Base-by-base conservation (phyloP, 306 rosid genomes). In the Amphicarpaea edgeworthii region DNA sequence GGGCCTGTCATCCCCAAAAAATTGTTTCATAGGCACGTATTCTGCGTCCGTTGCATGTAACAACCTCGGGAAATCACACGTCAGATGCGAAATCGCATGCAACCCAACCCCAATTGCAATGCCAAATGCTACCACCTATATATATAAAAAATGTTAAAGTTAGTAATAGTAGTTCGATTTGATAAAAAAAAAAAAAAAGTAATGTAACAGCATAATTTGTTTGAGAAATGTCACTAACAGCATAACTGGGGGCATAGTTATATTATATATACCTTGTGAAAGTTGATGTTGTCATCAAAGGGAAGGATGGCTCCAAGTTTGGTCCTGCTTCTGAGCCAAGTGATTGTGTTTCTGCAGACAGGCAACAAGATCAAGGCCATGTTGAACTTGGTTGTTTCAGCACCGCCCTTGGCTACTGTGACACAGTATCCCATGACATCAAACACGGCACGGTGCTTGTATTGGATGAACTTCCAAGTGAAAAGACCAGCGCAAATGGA, bases 231-330 rank as follows among this genome's bases (percentile, higher is more conserved):
- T 24, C 3, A 53, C n/a, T n/a, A n/a, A n/a, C n/a, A n/a, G n/a
- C n/a, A n/a, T n/a, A n/a, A n/a, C n/a, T n/a, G n/a, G n/a, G n/a
- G n/a, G n/a, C n/a, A n/a, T n/a, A n/a, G n/a, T n/a, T n/a, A n/a
- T n/a, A n/a, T n/a, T n/a, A n/a, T n/a, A n/a, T n/a, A 30, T 75
- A 88, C 94, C 97, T 94, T 90, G 38, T 91, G 98, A 81, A 94
- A 94, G 51, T 94, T 94, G 40, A 91, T 86, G 67, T 91, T 91
- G 78, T 93, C 97, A 34, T 93, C 96, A 58, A 91, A 93, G 4
- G 96, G 97, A 14, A 93, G 72, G 0, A 77, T 64, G 3, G 28
- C 12, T 14, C 98, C 97, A 3, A 91, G 72, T 76, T 78, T 84
- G 85, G 97, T 89, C 76, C 57, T 87, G 82, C 87, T 91, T 20